Evolutionary conservation across 108 stramenopile species (phyloP).

Genomic region (Phaeodactylum tricornutum): DNA sequence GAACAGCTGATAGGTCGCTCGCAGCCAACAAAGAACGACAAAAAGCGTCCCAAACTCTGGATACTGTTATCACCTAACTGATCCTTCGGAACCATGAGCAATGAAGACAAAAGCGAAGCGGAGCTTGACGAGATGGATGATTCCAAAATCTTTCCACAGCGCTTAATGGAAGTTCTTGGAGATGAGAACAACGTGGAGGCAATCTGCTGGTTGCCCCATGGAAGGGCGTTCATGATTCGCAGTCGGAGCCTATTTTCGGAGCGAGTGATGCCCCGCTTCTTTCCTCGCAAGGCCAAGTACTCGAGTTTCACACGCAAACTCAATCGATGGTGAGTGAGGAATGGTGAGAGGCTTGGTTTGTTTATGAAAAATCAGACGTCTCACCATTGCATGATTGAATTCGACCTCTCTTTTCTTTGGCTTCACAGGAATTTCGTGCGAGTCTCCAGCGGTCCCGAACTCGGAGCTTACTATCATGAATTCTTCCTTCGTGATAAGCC

Average conservation of each 20-base stretch:
- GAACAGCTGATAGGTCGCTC: no score
- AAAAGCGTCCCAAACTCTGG: not conserved
- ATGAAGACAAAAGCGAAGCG: slow-evolving; percentile 6
- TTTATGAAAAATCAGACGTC: no score
- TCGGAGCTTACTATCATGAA: slow-evolving; percentile 68
- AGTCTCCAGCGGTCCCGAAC: slow-evolving; percentile 51
- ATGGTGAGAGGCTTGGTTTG: not conserved
- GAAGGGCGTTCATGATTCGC: slow-evolving; percentile 55
- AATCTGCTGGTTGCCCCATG: slow-evolving; percentile 53
- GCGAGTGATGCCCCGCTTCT: slow-evolving; percentile 49
- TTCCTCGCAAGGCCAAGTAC: slow-evolving; percentile 57
- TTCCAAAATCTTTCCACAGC: slow-evolving; percentile 32
- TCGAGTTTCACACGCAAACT: slow-evolving; percentile 67
- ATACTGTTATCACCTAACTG: slow-evolving; percentile 1
- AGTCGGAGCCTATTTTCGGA: slow-evolving; percentile 50
- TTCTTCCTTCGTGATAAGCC: slow-evolving; percentile 53
- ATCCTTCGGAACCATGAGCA: not conserved
- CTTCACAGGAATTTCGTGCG: slow-evolving; percentile 56
- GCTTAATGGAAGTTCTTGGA: slow-evolving; percentile 48
- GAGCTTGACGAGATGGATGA: slow-evolving; percentile 18
- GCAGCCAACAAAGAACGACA: no score
- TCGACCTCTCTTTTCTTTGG: not conserved
- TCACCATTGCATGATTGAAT: not conserved
- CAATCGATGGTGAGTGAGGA: slow-evolving; percentile 44
- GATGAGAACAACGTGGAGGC: slow-evolving; percentile 33